These are phyloP conservation scores for Moesziomyces parantarcticus DNA, from an alignment of 1,284 basidiomycete genomes.

Conservation along the genomic window DNA sequence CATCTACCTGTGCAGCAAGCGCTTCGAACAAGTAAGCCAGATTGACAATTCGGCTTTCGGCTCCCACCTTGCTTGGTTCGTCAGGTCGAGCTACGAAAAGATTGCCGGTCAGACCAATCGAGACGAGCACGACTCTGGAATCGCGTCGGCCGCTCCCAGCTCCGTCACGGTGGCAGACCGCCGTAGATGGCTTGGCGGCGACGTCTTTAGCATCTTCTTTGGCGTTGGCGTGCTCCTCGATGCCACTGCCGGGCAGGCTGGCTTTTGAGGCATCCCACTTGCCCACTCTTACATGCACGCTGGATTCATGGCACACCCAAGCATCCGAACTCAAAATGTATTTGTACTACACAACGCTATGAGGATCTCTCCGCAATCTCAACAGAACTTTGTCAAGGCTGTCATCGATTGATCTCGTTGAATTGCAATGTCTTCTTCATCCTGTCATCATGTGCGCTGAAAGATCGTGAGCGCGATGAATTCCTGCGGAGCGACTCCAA, in stretches of 20 bases:
- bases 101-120: conserved; percentile 9
- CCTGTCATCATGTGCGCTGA: too few relatives aligned
- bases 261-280: too few relatives aligned
- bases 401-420: too few relatives aligned
- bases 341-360: too few relatives aligned
- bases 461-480: too few relatives aligned
- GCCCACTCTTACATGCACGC: background rate
- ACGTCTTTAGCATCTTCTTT: conserved; percentile 39
- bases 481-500: too few relatives aligned
- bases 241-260: background rate
- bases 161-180: conserved; percentile 9
- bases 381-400: too few relatives aligned
- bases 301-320: too few relatives aligned
- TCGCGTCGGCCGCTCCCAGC: conserved; percentile 9
- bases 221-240: conserved; percentile 29
- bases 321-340: too few relatives aligned
- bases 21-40: conserved; percentile 27
- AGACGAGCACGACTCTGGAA: conserved; percentile 14
- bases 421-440: too few relatives aligned
- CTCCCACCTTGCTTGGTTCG: conserved; percentile 16
- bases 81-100: conserved; percentile 37
- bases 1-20: conserved; percentile 41
- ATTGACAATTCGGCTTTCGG: conserved; percentile 18
- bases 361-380: too few relatives aligned
- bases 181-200: conserved; percentile 23